phyloP scores from a whole-genome alignment of 1,284 basidiomycete genomes.

The Trametes polyzona region DNA sequence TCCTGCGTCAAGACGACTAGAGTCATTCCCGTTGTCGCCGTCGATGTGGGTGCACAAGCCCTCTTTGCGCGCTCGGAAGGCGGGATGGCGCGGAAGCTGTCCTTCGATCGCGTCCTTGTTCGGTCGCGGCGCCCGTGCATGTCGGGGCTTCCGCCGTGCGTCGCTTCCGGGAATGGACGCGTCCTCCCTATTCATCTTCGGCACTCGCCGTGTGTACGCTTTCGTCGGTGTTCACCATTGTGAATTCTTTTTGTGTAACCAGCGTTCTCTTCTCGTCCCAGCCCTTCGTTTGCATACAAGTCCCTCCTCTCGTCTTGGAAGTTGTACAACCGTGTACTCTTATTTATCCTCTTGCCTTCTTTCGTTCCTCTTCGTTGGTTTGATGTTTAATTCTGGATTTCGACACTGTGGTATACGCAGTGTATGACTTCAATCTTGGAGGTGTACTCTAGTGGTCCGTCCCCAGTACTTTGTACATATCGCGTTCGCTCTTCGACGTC shows the following conservation, averaged over 20 bases:
- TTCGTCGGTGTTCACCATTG: background rate
- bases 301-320: background rate
- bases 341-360: constrained; percentile 9
- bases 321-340: constrained; percentile 10
- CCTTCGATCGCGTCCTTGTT: background rate
- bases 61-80: background rate
- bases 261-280: background rate
- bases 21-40: background rate
- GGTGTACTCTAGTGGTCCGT: too few relatives aligned
- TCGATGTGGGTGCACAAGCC: too few relatives aligned
- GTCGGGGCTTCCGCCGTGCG: too few relatives aligned
- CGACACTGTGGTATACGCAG: too few relatives aligned
- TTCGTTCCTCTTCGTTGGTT: background rate
- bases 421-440: background rate
- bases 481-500: too few relatives aligned
- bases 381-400: too few relatives aligned
- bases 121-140: too few relatives aligned
- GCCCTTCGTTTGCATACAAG: background rate
- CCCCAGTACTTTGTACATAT: too few relatives aligned
- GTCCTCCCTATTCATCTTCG: background rate
- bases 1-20: background rate
- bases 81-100: background rate
- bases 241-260: background rate
- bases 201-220: background rate
- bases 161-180: background rate